These are phyloP conservation scores for Vigna trinervia DNA, from an alignment of 306 rosid species.

Conservation along the genomic window DNA sequence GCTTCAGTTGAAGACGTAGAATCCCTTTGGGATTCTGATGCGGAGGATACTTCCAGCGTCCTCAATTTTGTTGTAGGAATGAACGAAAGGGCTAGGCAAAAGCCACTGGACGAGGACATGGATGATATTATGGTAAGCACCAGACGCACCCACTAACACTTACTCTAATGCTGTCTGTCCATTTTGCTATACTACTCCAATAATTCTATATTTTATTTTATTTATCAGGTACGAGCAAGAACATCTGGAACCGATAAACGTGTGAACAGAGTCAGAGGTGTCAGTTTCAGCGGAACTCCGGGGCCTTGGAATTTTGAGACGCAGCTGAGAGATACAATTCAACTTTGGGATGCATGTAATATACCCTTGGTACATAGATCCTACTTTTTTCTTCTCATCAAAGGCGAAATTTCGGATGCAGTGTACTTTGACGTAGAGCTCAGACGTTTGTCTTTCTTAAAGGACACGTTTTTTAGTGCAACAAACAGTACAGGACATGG, in stretches of 20 bases:
- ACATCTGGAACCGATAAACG: conserved; percentile 7
- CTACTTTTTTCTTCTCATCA: conserved; percentile 78
- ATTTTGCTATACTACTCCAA: conserved; percentile 1
- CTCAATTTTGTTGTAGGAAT: conserved; percentile 54
- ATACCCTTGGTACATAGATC: conserved; percentile 83
- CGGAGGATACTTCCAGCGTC: conserved; percentile 72
- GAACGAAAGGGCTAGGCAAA: conserved; percentile 46
- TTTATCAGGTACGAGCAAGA: conserved; percentile 47
- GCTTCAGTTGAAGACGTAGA: conserved; percentile 40
- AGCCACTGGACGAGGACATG: conserved; percentile 44
- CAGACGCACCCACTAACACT: not conserved
- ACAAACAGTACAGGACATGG: conserved; percentile 39
- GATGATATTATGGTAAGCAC: conserved; percentile 51
- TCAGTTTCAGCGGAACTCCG: conserved; percentile 28
- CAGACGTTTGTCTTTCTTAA: conserved; percentile 74
- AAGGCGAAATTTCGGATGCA: conserved; percentile 79
- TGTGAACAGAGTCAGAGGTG: conserved; percentile 42
- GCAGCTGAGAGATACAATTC: conserved; percentile 64
- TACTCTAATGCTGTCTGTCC: conserved; percentile 13
- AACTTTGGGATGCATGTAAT: conserved; percentile 81
- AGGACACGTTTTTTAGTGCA: conserved; percentile 59
- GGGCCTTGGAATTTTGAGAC: conserved; percentile 58
- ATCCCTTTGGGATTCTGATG: conserved; percentile 54
- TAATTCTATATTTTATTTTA: conserved; percentile 13
- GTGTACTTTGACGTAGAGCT: conserved; percentile 81